phyloP scores from a whole-genome alignment of 2,329 filamentous ascomycete genomes.

The Calonectria henricotiae region DNA sequence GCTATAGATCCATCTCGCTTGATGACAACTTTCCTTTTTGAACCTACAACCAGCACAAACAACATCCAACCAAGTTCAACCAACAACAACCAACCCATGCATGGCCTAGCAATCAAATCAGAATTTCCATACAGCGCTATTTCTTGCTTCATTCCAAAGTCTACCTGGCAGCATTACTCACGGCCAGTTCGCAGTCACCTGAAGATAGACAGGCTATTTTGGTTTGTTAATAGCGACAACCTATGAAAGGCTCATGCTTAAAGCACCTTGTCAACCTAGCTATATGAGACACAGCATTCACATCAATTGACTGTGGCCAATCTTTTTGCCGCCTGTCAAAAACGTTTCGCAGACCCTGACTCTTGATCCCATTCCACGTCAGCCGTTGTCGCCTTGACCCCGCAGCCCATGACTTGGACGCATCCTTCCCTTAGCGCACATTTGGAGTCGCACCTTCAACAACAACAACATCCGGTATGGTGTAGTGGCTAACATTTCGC shows the following conservation, averaged over 20 bases:
- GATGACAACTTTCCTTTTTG: conserved; percentile 10
- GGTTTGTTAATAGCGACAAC: background rate
- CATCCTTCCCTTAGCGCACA: background rate
- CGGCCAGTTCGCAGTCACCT: background rate
- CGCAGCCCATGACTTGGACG: background rate
- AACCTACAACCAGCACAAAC: background rate
- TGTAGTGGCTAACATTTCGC: conserved; percentile 53
- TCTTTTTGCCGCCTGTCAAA: background rate
- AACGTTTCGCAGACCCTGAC: background rate
- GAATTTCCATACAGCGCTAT: too few relatives aligned
- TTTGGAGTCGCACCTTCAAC: background rate
- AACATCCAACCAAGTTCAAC: background rate
- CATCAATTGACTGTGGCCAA: background rate
- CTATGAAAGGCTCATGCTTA: background rate
- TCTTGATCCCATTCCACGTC: background rate
- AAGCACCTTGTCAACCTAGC: background rate
- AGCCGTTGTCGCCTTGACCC: background rate
- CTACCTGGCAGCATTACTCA: background rate
- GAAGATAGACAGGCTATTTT: background rate
- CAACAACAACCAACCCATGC: background rate
- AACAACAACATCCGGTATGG: conserved; percentile 49
- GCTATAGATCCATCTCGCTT: background rate
- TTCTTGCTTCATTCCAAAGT: too few relatives aligned
- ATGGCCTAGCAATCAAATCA: background rate
- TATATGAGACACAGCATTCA: background rate